phyloP scores from a whole-genome alignment of 2,329 filamentous ascomycete genomes.

The Chaetomium sp. region DNA sequence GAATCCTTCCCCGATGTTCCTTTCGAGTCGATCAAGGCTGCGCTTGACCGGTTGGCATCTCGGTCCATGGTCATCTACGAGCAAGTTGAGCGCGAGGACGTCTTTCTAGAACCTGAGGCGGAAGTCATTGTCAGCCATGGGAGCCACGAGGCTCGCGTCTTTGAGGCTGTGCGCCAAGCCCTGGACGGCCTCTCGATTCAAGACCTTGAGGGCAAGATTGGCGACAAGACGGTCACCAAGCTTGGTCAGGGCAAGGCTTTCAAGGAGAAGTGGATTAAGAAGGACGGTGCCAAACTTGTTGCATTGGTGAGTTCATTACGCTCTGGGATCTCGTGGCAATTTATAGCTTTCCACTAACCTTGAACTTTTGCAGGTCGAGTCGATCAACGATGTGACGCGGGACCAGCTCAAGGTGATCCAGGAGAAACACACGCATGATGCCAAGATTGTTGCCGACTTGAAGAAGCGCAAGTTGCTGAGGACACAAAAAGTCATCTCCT shows the following conservation, averaged over 20 bases:
- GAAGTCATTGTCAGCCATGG: slow-evolving; percentile 66
- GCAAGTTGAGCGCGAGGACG: slow-evolving; percentile 72
- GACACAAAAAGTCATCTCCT: slow-evolving; percentile 77
- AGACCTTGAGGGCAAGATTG: slow-evolving; percentile 63
- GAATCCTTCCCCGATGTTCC: slow-evolving; percentile 62
- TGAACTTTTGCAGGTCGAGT: slow-evolving; percentile 47
- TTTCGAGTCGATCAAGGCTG: slow-evolving; percentile 71
- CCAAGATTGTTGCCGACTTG: slow-evolving; percentile 71
- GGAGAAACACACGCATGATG: slow-evolving; percentile 62
- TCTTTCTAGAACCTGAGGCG: slow-evolving; percentile 67
- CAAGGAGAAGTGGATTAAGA: slow-evolving; percentile 67
- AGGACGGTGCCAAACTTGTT: slow-evolving; percentile 46
- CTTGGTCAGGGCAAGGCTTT: slow-evolving; percentile 94
- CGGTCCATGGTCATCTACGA: slow-evolving; percentile 84
- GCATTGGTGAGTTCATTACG: slow-evolving; percentile 38
- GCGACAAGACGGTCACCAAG: slow-evolving; percentile 67
- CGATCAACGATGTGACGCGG: slow-evolving; percentile 72
- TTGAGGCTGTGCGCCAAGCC: slow-evolving; percentile 63
- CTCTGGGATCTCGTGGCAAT: slow-evolving; percentile 30
- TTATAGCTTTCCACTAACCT: slow-evolving; percentile 39
- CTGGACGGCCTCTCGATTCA: slow-evolving; percentile 75
- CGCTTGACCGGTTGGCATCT: slow-evolving; percentile 77
- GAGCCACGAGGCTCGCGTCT: slow-evolving; percentile 77
- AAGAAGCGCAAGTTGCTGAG: slow-evolving; percentile 88
- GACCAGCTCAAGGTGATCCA: slow-evolving; percentile 69